Base-by-base conservation (phyloP, 2,329 filamentous ascomycete genomes). In the Chaetomiaceae sp. region DNA sequence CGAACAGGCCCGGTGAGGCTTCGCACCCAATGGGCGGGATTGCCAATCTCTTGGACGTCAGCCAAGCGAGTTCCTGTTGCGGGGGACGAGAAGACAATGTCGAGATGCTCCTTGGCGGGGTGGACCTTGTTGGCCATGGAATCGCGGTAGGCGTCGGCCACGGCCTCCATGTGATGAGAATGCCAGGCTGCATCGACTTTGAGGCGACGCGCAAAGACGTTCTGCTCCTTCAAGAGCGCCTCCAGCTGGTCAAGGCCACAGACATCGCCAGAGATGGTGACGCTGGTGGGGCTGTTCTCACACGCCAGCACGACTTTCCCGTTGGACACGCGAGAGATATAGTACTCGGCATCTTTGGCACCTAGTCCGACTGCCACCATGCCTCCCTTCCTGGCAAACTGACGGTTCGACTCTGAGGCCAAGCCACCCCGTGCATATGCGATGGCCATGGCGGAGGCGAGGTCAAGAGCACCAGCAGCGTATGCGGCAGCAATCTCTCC, bases 151-250 rank as follows among this genome's bases (percentile, higher is more conserved):
- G 63, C 61, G 30, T 65, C 63, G 1, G 62, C 65, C 12, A 67
- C 57, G 17, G 63, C 60, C 20, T 63, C 58, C 69, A 73, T 72
- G 51, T 69, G 69, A 25, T 64, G 65, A 0, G 70, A 72, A 58
- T 75, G 73, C 53, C 73, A 75, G 0, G 73, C 72, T 3, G 63
- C 67, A 44, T 71, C 68, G 16, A 73, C 69, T 4, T 63, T 65
- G 6, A 72, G 63, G 16, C 64, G 63, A 7, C 71, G 59, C 4
- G 63, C 60, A 51, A 71, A 69, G 57, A 65, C 60, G 33, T 60
- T 62, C 16, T 66, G 53, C 25, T 51, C 51, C 31, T 65, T 60
- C 25, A 69, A 56, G n/a, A 61, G 27, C 1, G 45, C 48, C 23
- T 65, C 58, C 5, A 66, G 56, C 27, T 66, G 57, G 14, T 63